phyloP scores from a whole-genome alignment of 345 rosid genomes.

The Cardiospermum halicacabum region DNA sequence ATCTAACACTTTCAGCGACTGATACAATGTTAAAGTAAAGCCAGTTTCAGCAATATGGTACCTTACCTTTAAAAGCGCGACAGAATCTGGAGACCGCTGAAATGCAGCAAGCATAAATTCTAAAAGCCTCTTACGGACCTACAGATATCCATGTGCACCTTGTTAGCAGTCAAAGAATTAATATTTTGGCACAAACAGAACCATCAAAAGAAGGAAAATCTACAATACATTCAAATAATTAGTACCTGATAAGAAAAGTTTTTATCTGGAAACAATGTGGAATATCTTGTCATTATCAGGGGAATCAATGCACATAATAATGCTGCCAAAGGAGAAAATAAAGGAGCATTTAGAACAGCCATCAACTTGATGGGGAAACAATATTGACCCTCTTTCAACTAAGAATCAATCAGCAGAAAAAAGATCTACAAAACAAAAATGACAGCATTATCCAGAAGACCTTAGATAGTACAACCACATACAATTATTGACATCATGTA shows the following conservation, averaged over 20 bases:
- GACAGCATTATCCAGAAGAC: slow-evolving; percentile 2
- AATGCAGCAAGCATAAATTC: slow-evolving; percentile 90
- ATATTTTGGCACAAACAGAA: slow-evolving; percentile 24
- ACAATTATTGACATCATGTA: slow-evolving; percentile 81
- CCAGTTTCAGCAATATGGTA: slow-evolving; percentile 18
- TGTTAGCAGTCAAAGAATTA: slow-evolving; percentile 10
- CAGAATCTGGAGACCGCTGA: slow-evolving; percentile 74
- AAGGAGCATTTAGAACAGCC: slow-evolving; percentile 9
- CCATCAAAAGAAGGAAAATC: slow-evolving; percentile 5
- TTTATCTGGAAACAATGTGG: slow-evolving; percentile 72
- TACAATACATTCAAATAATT: slow-evolving; percentile 11
- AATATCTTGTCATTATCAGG: slow-evolving; percentile 74
- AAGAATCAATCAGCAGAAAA: slow-evolving; percentile 1
- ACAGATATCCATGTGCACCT: slow-evolving; percentile 17
- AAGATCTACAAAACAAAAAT: neutral
- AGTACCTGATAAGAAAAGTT: slow-evolving; percentile 70
- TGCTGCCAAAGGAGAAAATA: slow-evolving; percentile 55
- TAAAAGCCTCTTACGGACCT: slow-evolving; percentile 77
- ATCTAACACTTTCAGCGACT: neutral
- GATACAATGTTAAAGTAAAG: neutral
- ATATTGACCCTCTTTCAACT: neutral
- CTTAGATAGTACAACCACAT: slow-evolving; percentile 29
- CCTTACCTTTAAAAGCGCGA: slow-evolving; percentile 92
- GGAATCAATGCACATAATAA: slow-evolving; percentile 86
- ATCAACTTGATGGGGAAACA: neutral